These are phyloP conservation scores for Cucumis variabilis DNA, from an alignment of 331 rosid genomes.

Conservation along the genomic window DNA sequence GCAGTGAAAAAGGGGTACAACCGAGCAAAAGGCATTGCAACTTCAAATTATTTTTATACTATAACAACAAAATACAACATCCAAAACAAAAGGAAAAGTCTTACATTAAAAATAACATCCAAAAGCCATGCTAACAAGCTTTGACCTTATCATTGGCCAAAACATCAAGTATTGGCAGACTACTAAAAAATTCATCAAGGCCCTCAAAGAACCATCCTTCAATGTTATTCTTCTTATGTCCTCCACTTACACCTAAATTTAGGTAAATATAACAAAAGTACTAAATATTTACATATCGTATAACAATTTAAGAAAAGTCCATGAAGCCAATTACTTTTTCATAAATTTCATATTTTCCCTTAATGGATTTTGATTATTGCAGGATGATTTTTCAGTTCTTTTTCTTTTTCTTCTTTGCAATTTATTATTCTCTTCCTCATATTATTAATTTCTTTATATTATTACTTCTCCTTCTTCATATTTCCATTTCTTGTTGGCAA, in stretches of 20 bases:
- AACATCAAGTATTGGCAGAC: conserved; percentile 89
- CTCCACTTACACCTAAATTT: conserved; percentile 38
- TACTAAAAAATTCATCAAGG: conserved; percentile 90
- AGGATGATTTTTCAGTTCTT: too few relatives aligned
- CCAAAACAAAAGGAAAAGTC: conserved; percentile 32
- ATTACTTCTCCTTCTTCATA: too few relatives aligned
- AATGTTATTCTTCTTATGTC: conserved; percentile 72
- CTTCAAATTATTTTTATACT: conserved; percentile 15
- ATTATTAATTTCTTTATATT: too few relatives aligned
- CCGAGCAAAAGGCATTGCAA: neutral
- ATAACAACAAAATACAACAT: conserved; percentile 19
- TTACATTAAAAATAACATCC: neutral
- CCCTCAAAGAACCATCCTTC: conserved; percentile 95
- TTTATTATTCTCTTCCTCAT: too few relatives aligned
- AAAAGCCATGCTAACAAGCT: conserved; percentile 55
- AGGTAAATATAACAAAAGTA: too few relatives aligned
- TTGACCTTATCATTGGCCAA: conserved; percentile 86
- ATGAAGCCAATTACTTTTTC: too few relatives aligned
- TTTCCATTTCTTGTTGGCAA: too few relatives aligned
- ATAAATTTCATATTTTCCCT: too few relatives aligned
- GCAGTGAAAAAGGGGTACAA: neutral
- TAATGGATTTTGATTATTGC: too few relatives aligned
- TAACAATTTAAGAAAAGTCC: too few relatives aligned
- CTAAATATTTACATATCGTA: too few relatives aligned
- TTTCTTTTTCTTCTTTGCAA: too few relatives aligned